Percentiles rank a stretch among this genome's conserved stretches.
Evolutionary conservation across 768 basidiomycete genomes (phyloP).

Genomic region (Naganishia friedmannii): DNA sequence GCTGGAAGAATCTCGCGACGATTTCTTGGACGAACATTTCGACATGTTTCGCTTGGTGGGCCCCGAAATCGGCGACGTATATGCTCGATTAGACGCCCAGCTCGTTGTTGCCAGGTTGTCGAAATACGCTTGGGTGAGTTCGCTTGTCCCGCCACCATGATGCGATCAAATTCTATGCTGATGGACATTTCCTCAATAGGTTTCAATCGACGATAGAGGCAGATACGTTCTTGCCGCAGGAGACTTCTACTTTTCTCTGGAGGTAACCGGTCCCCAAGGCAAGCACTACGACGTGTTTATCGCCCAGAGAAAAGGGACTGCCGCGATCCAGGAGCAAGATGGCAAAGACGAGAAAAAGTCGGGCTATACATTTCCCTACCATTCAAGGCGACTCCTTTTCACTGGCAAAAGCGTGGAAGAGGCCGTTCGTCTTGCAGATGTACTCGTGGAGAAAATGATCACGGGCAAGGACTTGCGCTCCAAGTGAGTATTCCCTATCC

Average conservation of each 20-base stretch:
- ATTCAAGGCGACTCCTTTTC: not conserved
- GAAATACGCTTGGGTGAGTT: slow-evolving; percentile 20
- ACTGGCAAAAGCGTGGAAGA: not conserved
- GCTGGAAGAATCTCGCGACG: too few relatives aligned
- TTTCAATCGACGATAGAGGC: not conserved
- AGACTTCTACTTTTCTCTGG: not conserved
- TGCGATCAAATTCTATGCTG: not conserved
- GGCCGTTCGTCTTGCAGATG: not conserved
- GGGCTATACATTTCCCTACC: not conserved
- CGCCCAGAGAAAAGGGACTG: not conserved
- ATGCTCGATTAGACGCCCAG: not conserved
- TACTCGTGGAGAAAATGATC: slow-evolving; percentile 12
- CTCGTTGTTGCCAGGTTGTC: not conserved
- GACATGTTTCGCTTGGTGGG: too few relatives aligned
- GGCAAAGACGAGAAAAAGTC: not conserved
- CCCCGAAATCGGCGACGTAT: too few relatives aligned
- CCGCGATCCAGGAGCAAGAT: not conserved
- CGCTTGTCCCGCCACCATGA: not conserved
- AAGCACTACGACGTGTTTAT: not conserved
- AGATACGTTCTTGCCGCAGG: not conserved
- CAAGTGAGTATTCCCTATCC: not conserved
- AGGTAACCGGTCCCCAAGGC: not conserved
- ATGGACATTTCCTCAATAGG: not conserved
- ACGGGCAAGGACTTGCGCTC: not conserved
- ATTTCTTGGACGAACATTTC: too few relatives aligned